A percentile compares a stretch with the other conserved stretches of the same genome.
Conservation (phyloP, 2,329 filamentous ascomycete species). For the Ophiostoma novo-ulmi region DNA sequence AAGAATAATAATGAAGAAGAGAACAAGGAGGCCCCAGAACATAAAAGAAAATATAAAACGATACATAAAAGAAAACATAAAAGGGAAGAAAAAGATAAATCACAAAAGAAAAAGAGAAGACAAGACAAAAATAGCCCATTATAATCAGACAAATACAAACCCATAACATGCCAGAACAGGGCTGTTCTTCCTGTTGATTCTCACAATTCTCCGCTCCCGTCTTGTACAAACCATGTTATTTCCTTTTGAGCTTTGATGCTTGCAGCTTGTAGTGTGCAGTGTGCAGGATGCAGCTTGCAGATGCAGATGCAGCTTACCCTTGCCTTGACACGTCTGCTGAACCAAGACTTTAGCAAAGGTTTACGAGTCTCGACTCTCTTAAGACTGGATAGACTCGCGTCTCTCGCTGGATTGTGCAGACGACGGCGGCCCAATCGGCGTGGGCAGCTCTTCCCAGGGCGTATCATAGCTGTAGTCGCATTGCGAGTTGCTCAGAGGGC, state of each 20-base stretch:
- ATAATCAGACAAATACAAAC: background rate
- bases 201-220: background rate
- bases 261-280: background rate
- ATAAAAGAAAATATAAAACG: background rate
- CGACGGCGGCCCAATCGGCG: slow-evolving; percentile 2
- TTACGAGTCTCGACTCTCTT: background rate
- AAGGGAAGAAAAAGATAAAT: background rate
- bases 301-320: background rate
- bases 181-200: background rate
- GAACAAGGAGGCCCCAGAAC: background rate
- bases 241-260: background rate
- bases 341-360: background rate
- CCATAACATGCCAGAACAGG: background rate
- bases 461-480: background rate
- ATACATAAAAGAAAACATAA: background rate
- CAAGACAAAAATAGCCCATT: background rate
- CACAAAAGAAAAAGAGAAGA: background rate
- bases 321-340: background rate
- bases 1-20: background rate
- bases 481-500: background rate
- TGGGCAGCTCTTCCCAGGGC: slow-evolving; percentile 6
- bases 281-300: background rate
- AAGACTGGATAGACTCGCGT: background rate
- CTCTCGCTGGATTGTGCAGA: background rate
- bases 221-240: background rate